A percentile compares a stretch with the other conserved stretches of the same genome.
Evolutionary conservation across 2,329 filamentous ascomycete genomes (phyloP).

Genomic region (Colletotrichum aenigma): DNA sequence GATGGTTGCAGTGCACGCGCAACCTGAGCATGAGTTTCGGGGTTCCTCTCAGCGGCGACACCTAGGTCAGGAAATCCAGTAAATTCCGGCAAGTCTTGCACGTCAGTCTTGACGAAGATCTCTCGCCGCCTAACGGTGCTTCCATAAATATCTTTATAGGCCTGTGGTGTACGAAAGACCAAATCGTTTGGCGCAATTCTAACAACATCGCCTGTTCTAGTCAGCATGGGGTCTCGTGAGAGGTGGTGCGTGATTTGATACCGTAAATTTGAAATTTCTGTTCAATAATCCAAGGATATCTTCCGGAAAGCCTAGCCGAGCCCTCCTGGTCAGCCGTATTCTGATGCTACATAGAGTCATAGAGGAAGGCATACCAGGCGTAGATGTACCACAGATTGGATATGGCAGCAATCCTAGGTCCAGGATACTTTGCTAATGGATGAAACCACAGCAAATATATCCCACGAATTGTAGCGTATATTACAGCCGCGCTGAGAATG

Average conservation of each 20-base stretch:
- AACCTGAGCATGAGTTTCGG: background rate
- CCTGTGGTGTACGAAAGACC: background rate
- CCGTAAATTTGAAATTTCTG: background rate
- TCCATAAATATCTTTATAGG: background rate
- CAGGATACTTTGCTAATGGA: background rate
- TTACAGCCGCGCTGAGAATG: background rate
- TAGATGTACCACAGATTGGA: background rate
- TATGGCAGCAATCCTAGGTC: background rate
- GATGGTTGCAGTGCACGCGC: background rate
- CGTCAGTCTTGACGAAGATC: background rate
- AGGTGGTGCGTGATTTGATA: fast-evolving
- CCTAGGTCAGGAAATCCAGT: background rate
- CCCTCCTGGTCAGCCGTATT: background rate
- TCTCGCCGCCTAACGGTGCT: background rate
- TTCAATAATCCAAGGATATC: background rate
- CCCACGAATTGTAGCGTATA: background rate
- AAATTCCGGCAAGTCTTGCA: background rate
- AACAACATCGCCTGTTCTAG: background rate
- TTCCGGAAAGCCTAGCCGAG: background rate
- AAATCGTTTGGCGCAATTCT: background rate
- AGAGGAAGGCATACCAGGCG: background rate
- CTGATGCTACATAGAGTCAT: background rate
- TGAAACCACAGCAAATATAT: background rate
- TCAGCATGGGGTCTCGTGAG: background rate
- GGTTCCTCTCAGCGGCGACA: background rate